A percentile compares a stretch with the other conserved stretches of the same genome.
phyloP scores from a whole-genome alignment of 2,329 filamentous ascomycete genomes.

The Fusarium subtropicale region DNA sequence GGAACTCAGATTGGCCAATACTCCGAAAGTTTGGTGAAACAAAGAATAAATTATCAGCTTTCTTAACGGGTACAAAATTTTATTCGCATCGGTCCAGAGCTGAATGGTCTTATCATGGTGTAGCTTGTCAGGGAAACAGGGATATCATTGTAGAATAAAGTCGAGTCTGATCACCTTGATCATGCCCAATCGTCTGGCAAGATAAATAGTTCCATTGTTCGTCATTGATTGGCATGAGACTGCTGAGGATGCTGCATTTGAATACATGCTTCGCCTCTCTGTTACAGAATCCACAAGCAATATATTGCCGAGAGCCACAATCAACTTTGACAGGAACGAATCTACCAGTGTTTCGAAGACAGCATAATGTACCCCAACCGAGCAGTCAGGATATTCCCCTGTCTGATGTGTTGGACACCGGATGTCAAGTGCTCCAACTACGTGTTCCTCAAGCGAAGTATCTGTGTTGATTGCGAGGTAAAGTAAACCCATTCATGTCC shows the following conservation, averaged over 20 bases:
- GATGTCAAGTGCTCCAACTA: slow-evolving; percentile 44
- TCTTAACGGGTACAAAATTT: slow-evolving; percentile 3
- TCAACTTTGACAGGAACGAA: slow-evolving; percentile 6
- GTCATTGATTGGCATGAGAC: not conserved
- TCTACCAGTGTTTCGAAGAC: not conserved
- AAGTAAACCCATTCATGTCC: slow-evolving; percentile 1
- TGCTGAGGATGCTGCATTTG: not conserved
- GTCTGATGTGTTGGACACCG: slow-evolving; percentile 41
- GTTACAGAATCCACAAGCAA: not conserved
- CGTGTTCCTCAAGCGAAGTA: slow-evolving; percentile 43
- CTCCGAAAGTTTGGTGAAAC: slow-evolving; percentile 24
- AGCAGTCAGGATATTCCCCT: slow-evolving; percentile 38
- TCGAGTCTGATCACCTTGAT: not conserved
- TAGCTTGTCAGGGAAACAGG: not conserved
- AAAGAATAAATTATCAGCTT: slow-evolving; percentile 4
- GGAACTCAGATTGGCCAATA: slow-evolving; percentile 35
- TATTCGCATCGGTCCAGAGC: slow-evolving; percentile 1
- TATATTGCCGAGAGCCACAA: not conserved
- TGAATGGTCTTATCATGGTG: not conserved
- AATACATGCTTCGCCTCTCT: not conserved
- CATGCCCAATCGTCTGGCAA: not conserved
- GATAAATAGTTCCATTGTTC: not conserved
- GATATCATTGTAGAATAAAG: not conserved
- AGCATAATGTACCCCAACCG: slow-evolving; percentile 33
- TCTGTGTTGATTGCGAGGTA: slow-evolving; percentile 44